A percentile compares a stretch with the other conserved stretches of the same genome.
These are phyloP conservation scores for Candida germanica DNA, from an alignment of 805 yeast species.

Conservation along the genomic window DNA sequence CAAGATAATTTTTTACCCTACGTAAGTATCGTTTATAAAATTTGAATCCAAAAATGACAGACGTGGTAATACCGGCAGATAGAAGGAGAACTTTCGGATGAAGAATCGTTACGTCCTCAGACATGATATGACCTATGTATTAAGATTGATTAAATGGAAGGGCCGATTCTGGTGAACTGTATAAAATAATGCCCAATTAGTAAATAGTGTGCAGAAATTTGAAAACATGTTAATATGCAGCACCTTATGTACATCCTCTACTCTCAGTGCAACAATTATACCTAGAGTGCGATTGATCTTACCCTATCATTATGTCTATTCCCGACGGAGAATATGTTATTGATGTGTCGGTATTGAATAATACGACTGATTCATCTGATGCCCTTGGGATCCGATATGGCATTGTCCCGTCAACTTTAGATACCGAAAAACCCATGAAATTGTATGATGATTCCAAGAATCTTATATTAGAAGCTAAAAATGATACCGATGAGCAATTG, in stretches of 20 bases:
- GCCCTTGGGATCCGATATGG: conserved; percentile 36
- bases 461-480: conserved; percentile 30
- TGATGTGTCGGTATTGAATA: conserved; percentile 25
- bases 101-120: conserved; percentile 20
- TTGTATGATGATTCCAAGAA: conserved; percentile 34
- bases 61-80: conserved; percentile 32
- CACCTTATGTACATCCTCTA: too few relatives aligned
- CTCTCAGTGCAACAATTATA: too few relatives aligned
- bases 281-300: too few relatives aligned
- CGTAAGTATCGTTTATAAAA: conserved; percentile 32
- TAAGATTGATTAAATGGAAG: too few relatives aligned
- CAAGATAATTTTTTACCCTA: conserved; percentile 34
- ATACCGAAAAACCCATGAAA: conserved; percentile 28
- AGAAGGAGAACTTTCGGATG: conserved; percentile 40
- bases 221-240: neutral
- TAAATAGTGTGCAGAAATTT: too few relatives aligned
- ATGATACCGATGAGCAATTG: conserved; percentile 20
- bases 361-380: neutral
- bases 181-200: conserved; percentile 1
- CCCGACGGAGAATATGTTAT: conserved; percentile 45
- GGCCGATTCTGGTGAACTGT: too few relatives aligned
- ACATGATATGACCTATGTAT: too few relatives aligned
- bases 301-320: too few relatives aligned
- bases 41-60: conserved; percentile 25
- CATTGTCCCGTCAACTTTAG: conserved; percentile 40